Evolutionary conservation across 768 basidiomycete species (phyloP).

Genomic region (Psilocybe sp.): DNA sequence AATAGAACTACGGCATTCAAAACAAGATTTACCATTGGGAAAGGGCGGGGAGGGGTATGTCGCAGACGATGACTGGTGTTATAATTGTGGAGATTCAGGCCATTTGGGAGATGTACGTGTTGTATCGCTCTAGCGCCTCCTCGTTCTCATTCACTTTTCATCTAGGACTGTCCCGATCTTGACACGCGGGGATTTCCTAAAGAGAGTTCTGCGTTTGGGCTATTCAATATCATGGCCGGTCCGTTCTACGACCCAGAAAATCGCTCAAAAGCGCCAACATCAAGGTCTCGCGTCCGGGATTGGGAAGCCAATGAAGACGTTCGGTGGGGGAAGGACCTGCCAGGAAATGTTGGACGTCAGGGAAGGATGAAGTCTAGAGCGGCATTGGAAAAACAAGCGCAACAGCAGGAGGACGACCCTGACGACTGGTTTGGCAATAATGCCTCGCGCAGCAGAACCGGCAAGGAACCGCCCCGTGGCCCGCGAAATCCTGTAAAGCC

Average conservation of each 20-base stretch:
- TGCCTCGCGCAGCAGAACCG: conserved; percentile 21
- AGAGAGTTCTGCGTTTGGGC: conserved; percentile 69
- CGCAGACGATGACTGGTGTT: conserved; percentile 74
- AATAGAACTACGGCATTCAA: conserved; percentile 45
- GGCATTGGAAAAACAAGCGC: conserved; percentile 49
- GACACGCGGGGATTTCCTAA: conserved; percentile 36
- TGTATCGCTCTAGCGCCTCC: background rate
- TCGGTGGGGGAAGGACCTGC: conserved; percentile 45
- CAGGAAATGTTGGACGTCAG: conserved; percentile 63
- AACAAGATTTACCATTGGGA: conserved; percentile 49
- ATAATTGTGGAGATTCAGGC: conserved; percentile 70
- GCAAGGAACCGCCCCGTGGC: background rate
- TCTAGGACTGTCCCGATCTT: conserved; percentile 59
- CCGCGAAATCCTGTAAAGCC: conserved; percentile 18
- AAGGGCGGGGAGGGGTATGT: conserved; percentile 80
- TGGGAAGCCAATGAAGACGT: conserved; percentile 38
- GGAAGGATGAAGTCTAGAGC: conserved; percentile 60
- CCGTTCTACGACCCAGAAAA: conserved; percentile 57
- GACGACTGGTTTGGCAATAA: conserved; percentile 66
- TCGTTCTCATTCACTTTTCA: background rate
- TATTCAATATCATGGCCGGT: conserved; percentile 55
- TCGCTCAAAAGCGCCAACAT: conserved; percentile 23
- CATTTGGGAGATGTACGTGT: conserved; percentile 77
- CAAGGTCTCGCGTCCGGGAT: conserved; percentile 36
- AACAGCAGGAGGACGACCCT: conserved; percentile 45